These are phyloP conservation scores for Neurospora tetraspora DNA, from an alignment of 495 filamentous ascomycete species.

Conservation along the genomic window DNA sequence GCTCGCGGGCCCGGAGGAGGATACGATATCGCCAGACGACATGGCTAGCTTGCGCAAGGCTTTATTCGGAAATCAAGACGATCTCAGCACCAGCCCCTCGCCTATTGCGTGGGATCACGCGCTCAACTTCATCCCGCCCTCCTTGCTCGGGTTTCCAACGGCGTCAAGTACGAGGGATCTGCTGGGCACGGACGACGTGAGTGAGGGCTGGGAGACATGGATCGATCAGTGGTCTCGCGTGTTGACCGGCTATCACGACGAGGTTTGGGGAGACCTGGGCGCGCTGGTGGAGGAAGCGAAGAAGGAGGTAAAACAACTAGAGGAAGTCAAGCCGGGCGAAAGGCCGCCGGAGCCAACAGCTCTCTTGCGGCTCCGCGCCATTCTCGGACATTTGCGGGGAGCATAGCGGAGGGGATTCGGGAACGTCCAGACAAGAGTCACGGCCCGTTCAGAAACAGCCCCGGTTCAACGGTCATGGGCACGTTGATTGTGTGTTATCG, in stretches of 20 bases:
- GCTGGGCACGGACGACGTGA: constrained; percentile 24
- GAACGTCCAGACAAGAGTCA: not conserved
- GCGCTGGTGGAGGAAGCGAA: constrained; percentile 54
- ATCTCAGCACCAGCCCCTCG: not conserved
- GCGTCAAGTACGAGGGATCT: constrained; percentile 4
- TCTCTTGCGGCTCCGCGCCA: constrained; percentile 20
- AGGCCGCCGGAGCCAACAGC: constrained; percentile 18
- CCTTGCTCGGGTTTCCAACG: constrained; percentile 7
- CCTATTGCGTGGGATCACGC: constrained; percentile 27
- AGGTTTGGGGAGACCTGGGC: constrained; percentile 66
- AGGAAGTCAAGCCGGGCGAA: constrained; percentile 12
- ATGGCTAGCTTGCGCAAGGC: constrained; percentile 19
- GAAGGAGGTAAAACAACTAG: constrained; percentile 38
- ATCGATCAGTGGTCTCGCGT: constrained; percentile 50
- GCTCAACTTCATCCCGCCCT: constrained; percentile 32
- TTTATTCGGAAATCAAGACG: constrained; percentile 22
- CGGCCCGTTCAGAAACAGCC: not conserved
- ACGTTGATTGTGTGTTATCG: not conserved
- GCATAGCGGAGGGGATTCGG: not conserved
- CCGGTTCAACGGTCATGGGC: not conserved
- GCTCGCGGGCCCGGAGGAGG: not conserved
- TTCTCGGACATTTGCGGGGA: constrained; percentile 23
- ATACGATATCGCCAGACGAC: constrained; percentile 13
- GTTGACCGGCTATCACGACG: constrained; percentile 58
- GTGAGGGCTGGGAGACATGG: constrained; percentile 38